phyloP scores from a whole-genome alignment of 73 alveolate species.

The Paramecium sonneborni region DNA sequence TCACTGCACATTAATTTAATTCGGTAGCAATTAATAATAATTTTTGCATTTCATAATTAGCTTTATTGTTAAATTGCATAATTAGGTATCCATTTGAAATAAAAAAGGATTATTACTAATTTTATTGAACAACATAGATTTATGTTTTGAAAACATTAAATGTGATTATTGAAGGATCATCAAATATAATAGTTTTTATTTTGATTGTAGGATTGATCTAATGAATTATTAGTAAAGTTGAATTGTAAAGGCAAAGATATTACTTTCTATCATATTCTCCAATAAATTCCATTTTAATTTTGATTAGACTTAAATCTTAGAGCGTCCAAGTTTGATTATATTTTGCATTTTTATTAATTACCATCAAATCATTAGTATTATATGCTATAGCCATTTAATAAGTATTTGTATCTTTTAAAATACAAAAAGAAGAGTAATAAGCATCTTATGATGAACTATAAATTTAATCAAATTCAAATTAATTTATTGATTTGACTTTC shows the following conservation, averaged over 20 bases:
- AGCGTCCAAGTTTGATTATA: background rate
- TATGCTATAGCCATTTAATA: background rate
- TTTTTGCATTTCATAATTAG: background rate
- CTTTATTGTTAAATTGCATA: background rate
- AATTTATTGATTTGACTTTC: background rate
- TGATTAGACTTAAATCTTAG: background rate
- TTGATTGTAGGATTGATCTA: background rate
- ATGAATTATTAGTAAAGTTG: background rate
- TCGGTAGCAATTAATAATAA: background rate
- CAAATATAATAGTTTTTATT: background rate
- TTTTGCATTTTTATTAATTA: background rate
- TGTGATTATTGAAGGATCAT: background rate
- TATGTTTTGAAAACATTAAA: background rate
- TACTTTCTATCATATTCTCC: background rate
- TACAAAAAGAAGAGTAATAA: background rate
- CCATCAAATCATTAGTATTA: background rate
- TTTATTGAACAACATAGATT: background rate
- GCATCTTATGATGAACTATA: background rate
- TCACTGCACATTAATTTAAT: background rate
- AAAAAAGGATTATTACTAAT: background rate
- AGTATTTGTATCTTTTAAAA: background rate
- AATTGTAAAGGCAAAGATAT: background rate
- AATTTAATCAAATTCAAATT: background rate
- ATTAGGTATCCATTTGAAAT: background rate
- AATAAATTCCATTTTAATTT: background rate